A percentile compares a stretch with the other conserved stretches of the same genome.
These are phyloP conservation scores for Cutaneotrichosporon dermatis DNA, from an alignment of 1,284 basidiomycete genomes.

Conservation along the genomic window DNA sequence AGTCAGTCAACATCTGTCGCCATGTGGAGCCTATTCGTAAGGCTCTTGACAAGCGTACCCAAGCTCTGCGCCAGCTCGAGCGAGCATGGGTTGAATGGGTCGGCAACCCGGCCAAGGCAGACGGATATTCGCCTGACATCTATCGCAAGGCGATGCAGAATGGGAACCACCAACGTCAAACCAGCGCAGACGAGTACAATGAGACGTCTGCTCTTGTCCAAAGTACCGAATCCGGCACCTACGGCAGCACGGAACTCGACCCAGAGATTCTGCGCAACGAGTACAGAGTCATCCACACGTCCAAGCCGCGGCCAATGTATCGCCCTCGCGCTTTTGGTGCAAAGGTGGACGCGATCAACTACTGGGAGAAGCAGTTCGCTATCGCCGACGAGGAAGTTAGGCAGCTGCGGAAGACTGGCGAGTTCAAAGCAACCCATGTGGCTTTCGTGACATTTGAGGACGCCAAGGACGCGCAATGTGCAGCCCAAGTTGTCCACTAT, in stretches of 20 bases:
- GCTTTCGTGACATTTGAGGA: slow-evolving; percentile 98
- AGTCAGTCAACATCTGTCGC: slow-evolving; percentile 74
- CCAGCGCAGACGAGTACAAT: neutral
- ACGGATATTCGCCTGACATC: slow-evolving; percentile 36
- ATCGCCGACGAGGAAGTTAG: slow-evolving; percentile 68
- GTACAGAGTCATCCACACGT: slow-evolving; percentile 29
- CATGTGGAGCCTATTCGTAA: slow-evolving; percentile 70
- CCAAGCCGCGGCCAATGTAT: slow-evolving; percentile 33
- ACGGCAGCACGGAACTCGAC: slow-evolving; percentile 31
- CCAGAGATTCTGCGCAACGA: slow-evolving; percentile 17
- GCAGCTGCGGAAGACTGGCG: slow-evolving; percentile 47
- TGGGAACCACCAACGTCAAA: neutral
- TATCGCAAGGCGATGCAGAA: slow-evolving; percentile 18
- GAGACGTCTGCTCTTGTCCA: neutral
- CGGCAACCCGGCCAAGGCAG: slow-evolving; percentile 75
- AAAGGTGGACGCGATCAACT: slow-evolving; percentile 79
- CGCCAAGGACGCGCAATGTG: slow-evolving; percentile 89
- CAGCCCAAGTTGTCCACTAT: slow-evolving; percentile 77
- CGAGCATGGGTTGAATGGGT: slow-evolving; percentile 81
- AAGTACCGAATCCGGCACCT: neutral
- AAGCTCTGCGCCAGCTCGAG: slow-evolving; percentile 73
- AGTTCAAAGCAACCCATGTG: slow-evolving; percentile 71
- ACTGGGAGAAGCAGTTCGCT: slow-evolving; percentile 70
- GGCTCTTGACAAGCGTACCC: slow-evolving; percentile 71
- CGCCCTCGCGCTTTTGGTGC: slow-evolving; percentile 36